Conservation (phyloP, 225 moss, liverwort and hornwort species). For the Rhytidiadelphus loreus region DNA sequence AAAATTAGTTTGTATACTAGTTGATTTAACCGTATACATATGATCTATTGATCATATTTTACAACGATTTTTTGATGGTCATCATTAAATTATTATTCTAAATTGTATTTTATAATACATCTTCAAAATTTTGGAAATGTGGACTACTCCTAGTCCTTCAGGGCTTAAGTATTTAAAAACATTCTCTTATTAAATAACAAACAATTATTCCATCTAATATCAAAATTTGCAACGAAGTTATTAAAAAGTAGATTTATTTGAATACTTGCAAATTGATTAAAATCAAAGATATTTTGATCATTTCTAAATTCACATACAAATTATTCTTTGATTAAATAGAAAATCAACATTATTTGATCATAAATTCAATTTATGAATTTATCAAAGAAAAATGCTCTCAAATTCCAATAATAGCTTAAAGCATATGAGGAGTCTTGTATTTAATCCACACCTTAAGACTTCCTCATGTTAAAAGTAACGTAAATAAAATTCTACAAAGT, state of each 20-base stretch:
- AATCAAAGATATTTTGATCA: neutral
- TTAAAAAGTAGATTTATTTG: neutral
- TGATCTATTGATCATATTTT: neutral
- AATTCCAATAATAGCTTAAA: neutral
- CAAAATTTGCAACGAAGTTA: neutral
- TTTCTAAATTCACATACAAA: neutral
- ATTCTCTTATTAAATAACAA: too few species aligned
- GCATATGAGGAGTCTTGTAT: neutral
- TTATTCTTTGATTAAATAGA: too few species aligned
- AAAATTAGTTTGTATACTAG: too few species aligned
- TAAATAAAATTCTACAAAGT: neutral
- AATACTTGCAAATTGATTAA: neutral
- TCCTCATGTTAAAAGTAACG: neutral
- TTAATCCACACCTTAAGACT: neutral
- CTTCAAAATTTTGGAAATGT: neutral
- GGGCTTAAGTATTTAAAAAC: neutral
- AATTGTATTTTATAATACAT: neutral
- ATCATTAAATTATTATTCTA: neutral
- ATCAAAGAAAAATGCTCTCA: neutral
- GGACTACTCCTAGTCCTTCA: fast-evolving
- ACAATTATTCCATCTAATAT: neutral
- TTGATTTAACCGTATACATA: neutral
- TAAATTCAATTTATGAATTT: neutral
- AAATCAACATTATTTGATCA: neutral
- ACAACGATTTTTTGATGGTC: neutral